Conservation (phyloP, 768 basidiomycete genomes). For the Trametes maxima region DNA sequence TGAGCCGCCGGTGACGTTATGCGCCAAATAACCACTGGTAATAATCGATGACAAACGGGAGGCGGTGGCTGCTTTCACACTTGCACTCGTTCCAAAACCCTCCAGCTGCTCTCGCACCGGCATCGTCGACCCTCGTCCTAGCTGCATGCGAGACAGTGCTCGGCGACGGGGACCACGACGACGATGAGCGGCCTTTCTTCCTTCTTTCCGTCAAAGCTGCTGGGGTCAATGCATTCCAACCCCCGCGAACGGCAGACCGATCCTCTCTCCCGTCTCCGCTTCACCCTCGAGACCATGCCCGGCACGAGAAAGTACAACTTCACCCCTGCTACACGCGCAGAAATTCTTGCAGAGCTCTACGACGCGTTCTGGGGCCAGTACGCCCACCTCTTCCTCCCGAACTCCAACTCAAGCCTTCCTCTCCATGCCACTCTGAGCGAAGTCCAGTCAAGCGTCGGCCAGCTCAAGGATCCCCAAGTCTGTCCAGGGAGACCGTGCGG, state of each 20-base stretch:
- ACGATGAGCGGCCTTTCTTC: slow-evolving; percentile 48
- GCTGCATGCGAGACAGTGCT: background rate
- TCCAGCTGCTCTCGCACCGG: too few species aligned
- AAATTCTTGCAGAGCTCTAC: slow-evolving; percentile 82
- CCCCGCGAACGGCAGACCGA: slow-evolving; percentile 59
- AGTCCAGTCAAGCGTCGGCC: slow-evolving; percentile 61
- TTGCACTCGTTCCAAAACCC: too few species aligned
- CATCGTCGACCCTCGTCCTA: too few species aligned
- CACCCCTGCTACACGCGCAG: slow-evolving; percentile 70
- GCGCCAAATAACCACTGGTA: too few species aligned
- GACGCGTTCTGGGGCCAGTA: slow-evolving; percentile 82
- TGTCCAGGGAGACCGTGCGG: slow-evolving; percentile 78
- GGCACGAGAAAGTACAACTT: slow-evolving; percentile 78
- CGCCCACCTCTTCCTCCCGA: slow-evolving; percentile 70
- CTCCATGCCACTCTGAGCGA: slow-evolving; percentile 67
- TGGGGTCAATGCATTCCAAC: slow-evolving; percentile 49
- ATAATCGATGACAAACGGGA: too few species aligned
- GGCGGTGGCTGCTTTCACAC: too few species aligned
- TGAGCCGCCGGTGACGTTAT: too few species aligned
- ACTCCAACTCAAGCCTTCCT: slow-evolving; percentile 62
- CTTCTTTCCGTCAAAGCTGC: slow-evolving; percentile 52
- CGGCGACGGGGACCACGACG: background rate
- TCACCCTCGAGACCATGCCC: slow-evolving; percentile 80
- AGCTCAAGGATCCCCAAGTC: slow-evolving; percentile 59
- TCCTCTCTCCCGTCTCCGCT: slow-evolving; percentile 71